These are phyloP conservation scores for Aspergillus biplanus DNA, from an alignment of 495 filamentous ascomycete genomes.

Conservation along the genomic window DNA sequence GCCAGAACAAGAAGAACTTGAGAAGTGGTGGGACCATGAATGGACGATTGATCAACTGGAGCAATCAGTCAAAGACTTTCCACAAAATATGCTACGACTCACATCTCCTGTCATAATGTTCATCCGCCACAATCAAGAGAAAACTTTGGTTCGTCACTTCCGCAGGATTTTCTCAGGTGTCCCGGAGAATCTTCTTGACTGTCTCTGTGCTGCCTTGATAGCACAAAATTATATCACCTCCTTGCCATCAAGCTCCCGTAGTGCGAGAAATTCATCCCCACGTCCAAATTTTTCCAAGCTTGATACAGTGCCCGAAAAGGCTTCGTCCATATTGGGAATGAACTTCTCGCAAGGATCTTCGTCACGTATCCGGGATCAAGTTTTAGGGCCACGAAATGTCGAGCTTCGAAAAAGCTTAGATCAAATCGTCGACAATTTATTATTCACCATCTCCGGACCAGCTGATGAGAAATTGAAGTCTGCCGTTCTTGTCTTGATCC, in stretches of 20 bases:
- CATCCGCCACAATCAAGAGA: constrained; percentile 45
- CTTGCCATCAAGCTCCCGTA: constrained; percentile 32
- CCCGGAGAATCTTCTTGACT: constrained; percentile 58
- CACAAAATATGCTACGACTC: constrained; percentile 47
- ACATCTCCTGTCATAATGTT: constrained; percentile 51
- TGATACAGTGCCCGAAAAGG: constrained; percentile 44
- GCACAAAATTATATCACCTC: constrained; percentile 64
- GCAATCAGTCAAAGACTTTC: constrained; percentile 46
- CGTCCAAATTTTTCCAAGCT: constrained; percentile 30
- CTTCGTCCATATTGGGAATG: constrained; percentile 40
- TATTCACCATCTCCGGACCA: constrained; percentile 45
- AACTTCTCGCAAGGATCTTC: constrained; percentile 35
- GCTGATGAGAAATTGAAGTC: constrained; percentile 43
- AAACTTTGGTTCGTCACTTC: constrained; percentile 48
- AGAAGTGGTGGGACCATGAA: constrained; percentile 49
- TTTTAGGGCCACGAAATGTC: constrained; percentile 35
- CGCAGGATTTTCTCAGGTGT: constrained; percentile 60
- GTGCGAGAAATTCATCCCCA: constrained; percentile 26
- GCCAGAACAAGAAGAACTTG: constrained; percentile 37
- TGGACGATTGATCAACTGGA: constrained; percentile 53
- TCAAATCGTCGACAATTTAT: constrained; percentile 44
- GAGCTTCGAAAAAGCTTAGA: constrained; percentile 44
- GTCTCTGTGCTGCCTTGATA: constrained; percentile 66
- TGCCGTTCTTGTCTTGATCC: constrained; percentile 44
- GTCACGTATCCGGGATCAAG: constrained; percentile 35